Percentiles rank a stretch among this genome's conserved stretches.
Evolutionary conservation across 169 alveolate genomes (phyloP).

Genomic region (Perkinsus chesapeaki): DNA sequence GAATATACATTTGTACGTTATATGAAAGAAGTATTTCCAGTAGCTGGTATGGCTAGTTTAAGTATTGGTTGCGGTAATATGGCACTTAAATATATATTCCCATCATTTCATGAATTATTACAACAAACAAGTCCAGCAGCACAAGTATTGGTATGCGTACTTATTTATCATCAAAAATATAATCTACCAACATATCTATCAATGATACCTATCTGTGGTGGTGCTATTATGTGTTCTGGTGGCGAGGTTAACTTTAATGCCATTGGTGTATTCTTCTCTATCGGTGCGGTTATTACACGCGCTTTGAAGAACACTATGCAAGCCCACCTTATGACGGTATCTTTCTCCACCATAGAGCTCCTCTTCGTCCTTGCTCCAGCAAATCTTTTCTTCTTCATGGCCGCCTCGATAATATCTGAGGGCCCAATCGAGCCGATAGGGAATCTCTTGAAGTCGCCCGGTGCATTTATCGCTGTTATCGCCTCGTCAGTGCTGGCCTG

Average conservation of each 20-base stretch:
- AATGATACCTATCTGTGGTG: background rate
- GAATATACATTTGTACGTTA: background rate
- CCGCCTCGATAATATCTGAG: background rate
- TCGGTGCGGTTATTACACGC: background rate
- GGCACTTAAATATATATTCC: background rate
- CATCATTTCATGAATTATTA: background rate
- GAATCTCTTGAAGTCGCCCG: background rate
- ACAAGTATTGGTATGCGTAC: background rate
- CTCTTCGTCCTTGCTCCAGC: background rate
- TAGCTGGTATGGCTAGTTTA: background rate
- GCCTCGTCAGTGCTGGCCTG: background rate
- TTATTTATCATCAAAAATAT: background rate
- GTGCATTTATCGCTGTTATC: background rate
- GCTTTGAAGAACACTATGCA: background rate
- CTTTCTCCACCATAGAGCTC: background rate
- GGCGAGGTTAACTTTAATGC: background rate
- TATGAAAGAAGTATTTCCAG: background rate
- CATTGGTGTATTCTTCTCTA: background rate
- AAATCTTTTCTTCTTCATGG: background rate
- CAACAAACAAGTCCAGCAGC: background rate
- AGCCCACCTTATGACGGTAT: background rate
- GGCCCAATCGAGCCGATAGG: background rate
- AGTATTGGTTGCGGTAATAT: background rate
- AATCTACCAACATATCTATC: background rate
- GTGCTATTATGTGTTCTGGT: background rate